These are phyloP conservation scores for Anisodus tanguticus DNA, from an alignment of 257 asterid species.

Conservation along the genomic window DNA sequence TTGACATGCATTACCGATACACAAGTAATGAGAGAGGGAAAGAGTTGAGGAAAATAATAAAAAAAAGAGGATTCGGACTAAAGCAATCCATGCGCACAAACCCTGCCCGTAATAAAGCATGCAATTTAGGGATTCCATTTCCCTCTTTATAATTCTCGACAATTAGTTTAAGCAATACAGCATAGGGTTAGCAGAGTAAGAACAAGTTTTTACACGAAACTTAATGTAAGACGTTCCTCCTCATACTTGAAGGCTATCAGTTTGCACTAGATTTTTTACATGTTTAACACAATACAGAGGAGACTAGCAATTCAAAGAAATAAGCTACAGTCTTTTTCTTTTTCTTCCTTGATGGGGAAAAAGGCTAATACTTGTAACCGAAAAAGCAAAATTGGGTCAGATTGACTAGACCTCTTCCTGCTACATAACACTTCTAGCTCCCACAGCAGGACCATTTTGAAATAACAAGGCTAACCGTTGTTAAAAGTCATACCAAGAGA, in stretches of 20 bases:
- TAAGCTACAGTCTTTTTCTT: neutral
- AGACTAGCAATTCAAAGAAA: neutral
- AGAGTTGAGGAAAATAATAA: neutral
- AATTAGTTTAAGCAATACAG: neutral
- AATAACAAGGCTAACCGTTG: neutral
- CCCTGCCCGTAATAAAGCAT: neutral
- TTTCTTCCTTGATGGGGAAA: neutral
- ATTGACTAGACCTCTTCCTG: neutral
- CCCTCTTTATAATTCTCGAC: neutral
- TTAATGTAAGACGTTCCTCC: neutral
- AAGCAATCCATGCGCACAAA: constrained; percentile 1
- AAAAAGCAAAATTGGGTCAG: neutral
- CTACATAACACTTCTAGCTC: neutral
- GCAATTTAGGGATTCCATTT: neutral
- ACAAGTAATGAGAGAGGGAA: neutral
- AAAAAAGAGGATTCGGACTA: neutral
- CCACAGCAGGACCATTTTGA: neutral
- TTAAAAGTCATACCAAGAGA: neutral
- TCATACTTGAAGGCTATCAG: neutral
- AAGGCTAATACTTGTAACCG: neutral
- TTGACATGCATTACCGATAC: neutral
- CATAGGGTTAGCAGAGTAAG: neutral
- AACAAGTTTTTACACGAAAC: neutral
- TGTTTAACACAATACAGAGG: neutral
- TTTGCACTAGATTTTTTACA: constrained; percentile 20